Percentiles rank a stretch among this genome's conserved stretches.
phyloP scores from a whole-genome alignment of 1,139 yeast species.

The Candida neerlandica region DNA sequence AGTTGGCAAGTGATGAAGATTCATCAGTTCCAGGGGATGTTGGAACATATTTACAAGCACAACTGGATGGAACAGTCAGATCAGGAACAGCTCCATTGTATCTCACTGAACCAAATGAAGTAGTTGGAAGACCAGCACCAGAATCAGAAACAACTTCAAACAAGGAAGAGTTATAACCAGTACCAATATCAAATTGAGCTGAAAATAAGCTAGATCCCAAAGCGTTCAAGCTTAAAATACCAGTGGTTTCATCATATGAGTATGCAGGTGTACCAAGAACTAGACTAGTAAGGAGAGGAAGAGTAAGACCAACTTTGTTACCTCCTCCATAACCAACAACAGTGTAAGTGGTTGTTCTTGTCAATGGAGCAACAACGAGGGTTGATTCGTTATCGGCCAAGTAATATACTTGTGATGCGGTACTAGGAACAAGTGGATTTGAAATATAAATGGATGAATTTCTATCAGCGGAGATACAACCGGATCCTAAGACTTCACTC shows the following conservation, averaged over 20 bases:
- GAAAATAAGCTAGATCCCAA: constrained; percentile 10
- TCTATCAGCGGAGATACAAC: constrained; percentile 30
- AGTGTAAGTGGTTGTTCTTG: constrained; percentile 23
- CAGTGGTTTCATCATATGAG: constrained; percentile 20
- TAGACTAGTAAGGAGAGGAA: constrained; percentile 18
- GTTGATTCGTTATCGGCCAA: constrained; percentile 23
- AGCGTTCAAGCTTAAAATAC: constrained; percentile 23
- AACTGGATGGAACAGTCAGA: constrained; percentile 18
- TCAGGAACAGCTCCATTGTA: constrained; percentile 23
- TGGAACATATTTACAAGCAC: constrained; percentile 20
- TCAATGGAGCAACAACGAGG: constrained; percentile 22
- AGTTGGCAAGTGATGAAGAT: constrained; percentile 1
- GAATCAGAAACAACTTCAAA: constrained; percentile 20
- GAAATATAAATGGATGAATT: constrained; percentile 25
- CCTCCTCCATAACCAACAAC: constrained; percentile 38
- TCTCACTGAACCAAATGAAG: constrained; percentile 15
- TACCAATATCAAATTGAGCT: constrained; percentile 28
- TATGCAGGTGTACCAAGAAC: constrained; percentile 16
- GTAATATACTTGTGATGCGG: constrained; percentile 25
- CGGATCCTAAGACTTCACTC: constrained; percentile 28
- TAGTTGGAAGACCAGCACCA: constrained; percentile 17
- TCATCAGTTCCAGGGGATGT: constrained; percentile 15
- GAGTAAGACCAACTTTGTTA: constrained; percentile 27
- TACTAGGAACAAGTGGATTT: constrained; percentile 19
- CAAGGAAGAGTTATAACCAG: constrained; percentile 19